Evolutionary conservation across 768 basidiomycete species (phyloP), one percentile per base, ranked within the genome.

Genomic region (Heimioporus sp.): DNA sequence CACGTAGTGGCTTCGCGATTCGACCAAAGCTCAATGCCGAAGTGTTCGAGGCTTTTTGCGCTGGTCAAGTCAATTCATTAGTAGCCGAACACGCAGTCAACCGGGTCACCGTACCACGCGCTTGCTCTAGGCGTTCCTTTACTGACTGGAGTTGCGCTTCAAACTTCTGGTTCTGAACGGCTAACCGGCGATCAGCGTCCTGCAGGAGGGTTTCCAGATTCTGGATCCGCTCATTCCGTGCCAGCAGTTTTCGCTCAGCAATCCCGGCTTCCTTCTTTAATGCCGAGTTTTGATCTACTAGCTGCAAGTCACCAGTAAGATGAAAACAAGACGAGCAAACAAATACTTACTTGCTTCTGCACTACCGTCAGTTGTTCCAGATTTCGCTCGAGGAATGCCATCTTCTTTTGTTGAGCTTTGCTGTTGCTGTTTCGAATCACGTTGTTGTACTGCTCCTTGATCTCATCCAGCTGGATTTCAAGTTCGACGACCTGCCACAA

Each of bases 321-420:
- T 44, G 24, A 47, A 43, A 43, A 32, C 17, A 16, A 42, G 34
- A 39, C 17, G n/a, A 36, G 20, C 10, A 46, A 40, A 48, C 7
- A 24, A 39, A 38, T 31, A 64, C 77, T 46, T 56, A 88, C 95
- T 85, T 98, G 94, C 72, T 98, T 97, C 80, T 98, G 97, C 19
- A 98, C 94, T 47, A 92, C 72, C 24, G 94, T 96, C 58, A 98
- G 74, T 65, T 96, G 92, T 65, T 98, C 95, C 47, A 99, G 75
- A 65, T 98, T 99, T 47, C 96, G 88, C 67, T 98, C 94, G 49
- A 99, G 72, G 81, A 98, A 97, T 12, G 93, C 91, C 90, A 98
- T 95, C 81, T 98, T 98, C 82, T 96, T 95, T 74, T 96, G 92
- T 61, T 99, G 97, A 8, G 96, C 92, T 70, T 96, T 95, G 71